These are phyloP conservation scores for Corchorus capsularis DNA, from an alignment of 345 rosid species.

Conservation along the genomic window DNA sequence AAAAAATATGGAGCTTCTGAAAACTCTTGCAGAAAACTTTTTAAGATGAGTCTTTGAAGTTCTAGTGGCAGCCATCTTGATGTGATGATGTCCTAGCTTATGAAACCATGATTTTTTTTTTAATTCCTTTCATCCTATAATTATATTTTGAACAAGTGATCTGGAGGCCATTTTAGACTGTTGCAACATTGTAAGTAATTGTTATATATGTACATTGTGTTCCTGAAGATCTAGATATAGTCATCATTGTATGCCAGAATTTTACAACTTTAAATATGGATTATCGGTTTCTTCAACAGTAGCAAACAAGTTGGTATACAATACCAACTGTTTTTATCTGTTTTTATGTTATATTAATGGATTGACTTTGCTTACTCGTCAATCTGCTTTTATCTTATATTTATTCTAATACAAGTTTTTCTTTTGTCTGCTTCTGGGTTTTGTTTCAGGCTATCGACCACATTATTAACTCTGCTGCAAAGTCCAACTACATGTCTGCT, in stretches of 20 bases:
- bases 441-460: conserved; percentile 70
- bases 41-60: not conserved
- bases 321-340: too few species aligned
- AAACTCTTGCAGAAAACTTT: too few species aligned
- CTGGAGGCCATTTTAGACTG: not conserved
- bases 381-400: not conserved
- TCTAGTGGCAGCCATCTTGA: conserved; percentile 8
- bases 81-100: not conserved
- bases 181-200: not conserved
- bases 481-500: conserved; percentile 69
- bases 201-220: not conserved
- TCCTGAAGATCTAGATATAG: too few species aligned
- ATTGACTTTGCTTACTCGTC: conserved; percentile 1
- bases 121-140: not conserved
- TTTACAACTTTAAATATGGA: not conserved
- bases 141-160: not conserved
- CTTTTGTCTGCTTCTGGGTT: not conserved
- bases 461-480: conserved; percentile 75
- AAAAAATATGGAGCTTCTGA: not conserved
- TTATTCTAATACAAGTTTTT: not conserved
- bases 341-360: too few species aligned
- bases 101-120: not conserved
- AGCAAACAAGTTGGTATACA: not conserved
- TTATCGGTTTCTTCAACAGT: not conserved
- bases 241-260: not conserved